These are phyloP conservation scores for Phytophthora idaei DNA, from an alignment of 352 stramenopile species.

Conservation along the genomic window DNA sequence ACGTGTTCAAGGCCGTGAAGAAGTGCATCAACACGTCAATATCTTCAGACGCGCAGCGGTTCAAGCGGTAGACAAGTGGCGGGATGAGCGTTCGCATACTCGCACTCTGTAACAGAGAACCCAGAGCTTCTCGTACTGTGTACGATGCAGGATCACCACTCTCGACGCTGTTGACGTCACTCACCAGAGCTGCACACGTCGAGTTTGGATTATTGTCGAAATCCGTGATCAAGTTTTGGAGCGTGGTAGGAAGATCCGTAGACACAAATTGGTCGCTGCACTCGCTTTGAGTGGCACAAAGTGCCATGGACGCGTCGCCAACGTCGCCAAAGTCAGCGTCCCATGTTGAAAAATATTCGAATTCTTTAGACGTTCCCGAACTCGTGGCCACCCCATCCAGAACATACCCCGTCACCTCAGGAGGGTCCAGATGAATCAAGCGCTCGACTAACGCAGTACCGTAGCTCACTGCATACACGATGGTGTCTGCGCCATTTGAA, in stretches of 20 bases:
- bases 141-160: conserved; percentile 30
- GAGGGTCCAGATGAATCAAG: conserved; percentile 52
- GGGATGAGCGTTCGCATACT: conserved; percentile 41
- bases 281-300: conserved; percentile 22
- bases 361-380: conserved; percentile 36
- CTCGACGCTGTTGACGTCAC: neutral
- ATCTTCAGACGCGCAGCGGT: conserved; percentile 42
- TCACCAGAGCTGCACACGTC: conserved; percentile 33
- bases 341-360: conserved; percentile 46
- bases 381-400: conserved; percentile 50
- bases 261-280: conserved; percentile 32
- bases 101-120: conserved; percentile 31
- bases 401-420: conserved; percentile 50
- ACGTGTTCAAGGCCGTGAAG: conserved; percentile 13
- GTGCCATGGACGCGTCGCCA: conserved; percentile 37
- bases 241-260: conserved; percentile 17
- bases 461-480: conserved; percentile 57
- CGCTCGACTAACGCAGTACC: conserved; percentile 54
- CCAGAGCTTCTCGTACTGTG: conserved; percentile 32
- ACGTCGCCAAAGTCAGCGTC: conserved; percentile 47
- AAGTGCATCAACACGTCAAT: conserved; percentile 34
- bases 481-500: conserved; percentile 27
- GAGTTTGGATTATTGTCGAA: conserved; percentile 36
- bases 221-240: conserved; percentile 23
- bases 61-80: conserved; percentile 42